Evolutionary conservation across 331 rosid species (phyloP).

Genomic region (Acacia pycnantha): DNA sequence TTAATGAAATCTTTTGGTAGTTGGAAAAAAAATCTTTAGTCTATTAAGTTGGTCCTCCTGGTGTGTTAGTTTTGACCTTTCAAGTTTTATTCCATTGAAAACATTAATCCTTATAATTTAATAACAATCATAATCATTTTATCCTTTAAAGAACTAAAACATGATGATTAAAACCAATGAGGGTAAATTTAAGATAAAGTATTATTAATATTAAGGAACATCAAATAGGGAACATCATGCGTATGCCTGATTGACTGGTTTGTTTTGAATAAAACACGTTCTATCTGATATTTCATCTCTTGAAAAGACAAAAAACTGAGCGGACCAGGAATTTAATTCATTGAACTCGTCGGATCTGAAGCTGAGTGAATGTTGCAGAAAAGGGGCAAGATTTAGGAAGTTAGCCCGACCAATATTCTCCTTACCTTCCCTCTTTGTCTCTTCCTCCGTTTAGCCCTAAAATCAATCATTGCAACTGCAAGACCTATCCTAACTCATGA

Average conservation of each 20-base stretch:
- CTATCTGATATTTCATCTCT: background rate
- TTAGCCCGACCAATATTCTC: background rate
- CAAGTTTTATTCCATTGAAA: rapidly evolving
- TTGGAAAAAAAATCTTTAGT: too few species aligned
- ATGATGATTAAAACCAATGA: too few species aligned
- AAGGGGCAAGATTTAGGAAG: background rate
- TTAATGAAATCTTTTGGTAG: too few species aligned
- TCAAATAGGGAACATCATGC: background rate
- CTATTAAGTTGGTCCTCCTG: too few species aligned
- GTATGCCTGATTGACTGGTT: background rate
- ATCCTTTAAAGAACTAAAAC: too few species aligned
- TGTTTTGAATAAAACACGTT: background rate
- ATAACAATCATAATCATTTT: too few species aligned
- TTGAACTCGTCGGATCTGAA: background rate
- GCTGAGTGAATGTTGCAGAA: background rate
- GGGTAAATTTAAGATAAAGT: background rate
- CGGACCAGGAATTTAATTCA: background rate
- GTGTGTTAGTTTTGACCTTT: too few species aligned
- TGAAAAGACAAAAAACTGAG: background rate
- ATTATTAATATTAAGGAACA: background rate
- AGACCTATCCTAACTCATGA: background rate
- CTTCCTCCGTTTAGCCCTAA: background rate
- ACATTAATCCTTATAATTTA: too few species aligned
- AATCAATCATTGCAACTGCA: slow-evolving; percentile 7
- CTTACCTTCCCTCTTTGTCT: background rate